phyloP scores from a whole-genome alignment of 2,329 filamentous ascomycete genomes.

The Trichothecium sympodiale region DNA sequence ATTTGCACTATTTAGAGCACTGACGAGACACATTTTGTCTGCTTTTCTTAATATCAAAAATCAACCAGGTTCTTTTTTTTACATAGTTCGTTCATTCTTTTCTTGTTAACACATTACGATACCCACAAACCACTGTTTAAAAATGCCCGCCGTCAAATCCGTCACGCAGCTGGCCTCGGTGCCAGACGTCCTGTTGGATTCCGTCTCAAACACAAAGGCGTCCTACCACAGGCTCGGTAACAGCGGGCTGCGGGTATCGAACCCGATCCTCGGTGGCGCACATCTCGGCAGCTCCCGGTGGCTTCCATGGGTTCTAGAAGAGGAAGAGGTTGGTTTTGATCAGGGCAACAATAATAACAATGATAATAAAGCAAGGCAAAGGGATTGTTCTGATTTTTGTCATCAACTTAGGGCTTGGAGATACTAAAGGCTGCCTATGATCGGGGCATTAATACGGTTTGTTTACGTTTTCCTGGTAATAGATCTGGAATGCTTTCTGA shows the following conservation, averaged over 20 bases:
- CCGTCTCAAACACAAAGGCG: slow-evolving; percentile 20
- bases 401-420: no score
- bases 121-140: no score
- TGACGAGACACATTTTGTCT: not conserved
- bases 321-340: slow-evolving; percentile 26
- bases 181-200: slow-evolving; percentile 8
- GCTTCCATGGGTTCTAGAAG: slow-evolving; percentile 8
- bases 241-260: slow-evolving; percentile 26
- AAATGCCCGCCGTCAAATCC: not conserved
- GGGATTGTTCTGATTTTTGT: no score
- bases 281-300: slow-evolving; percentile 14
- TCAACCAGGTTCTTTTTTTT: not conserved
- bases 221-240: slow-evolving; percentile 23
- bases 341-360: not conserved
- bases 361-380: no score
- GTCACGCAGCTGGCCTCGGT: not conserved
- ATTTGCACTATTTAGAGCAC: no score
- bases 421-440: no score
- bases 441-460: no score
- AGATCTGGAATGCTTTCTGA: not conserved
- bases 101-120: no score
- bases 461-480: not conserved
- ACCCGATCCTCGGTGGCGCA: slow-evolving; percentile 19
- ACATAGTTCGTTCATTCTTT: not conserved
- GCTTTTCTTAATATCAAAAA: not conserved